Evolutionary conservation across 2,329 filamentous ascomycete genomes (phyloP).

Genomic region (Neopestalotiopsis sp.): DNA sequence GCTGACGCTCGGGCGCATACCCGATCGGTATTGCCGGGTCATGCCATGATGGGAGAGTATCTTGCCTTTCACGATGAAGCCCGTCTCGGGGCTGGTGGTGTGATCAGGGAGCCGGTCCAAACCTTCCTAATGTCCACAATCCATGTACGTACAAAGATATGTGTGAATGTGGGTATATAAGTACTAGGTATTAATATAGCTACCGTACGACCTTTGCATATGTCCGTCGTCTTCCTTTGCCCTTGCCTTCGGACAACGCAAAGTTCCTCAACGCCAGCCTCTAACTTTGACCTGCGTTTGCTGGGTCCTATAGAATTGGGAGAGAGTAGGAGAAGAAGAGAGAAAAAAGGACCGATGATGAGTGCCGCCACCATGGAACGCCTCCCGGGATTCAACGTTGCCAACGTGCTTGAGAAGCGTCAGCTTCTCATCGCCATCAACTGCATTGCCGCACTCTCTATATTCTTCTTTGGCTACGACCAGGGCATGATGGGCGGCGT

Average conservation of each 20-base stretch:
- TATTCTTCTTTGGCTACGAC: constrained; percentile 70
- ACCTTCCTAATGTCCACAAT: background rate
- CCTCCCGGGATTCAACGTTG: constrained; percentile 36
- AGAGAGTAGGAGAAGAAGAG: no score
- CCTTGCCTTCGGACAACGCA: background rate
- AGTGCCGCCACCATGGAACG: constrained; percentile 31
- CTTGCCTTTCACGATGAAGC: constrained; percentile 1
- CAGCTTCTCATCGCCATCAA: constrained; percentile 53
- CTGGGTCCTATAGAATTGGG: no score
- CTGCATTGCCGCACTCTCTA: constrained; percentile 66
- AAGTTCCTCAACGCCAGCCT: background rate
- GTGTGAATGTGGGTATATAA: background rate
- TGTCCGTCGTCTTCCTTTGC: background rate
- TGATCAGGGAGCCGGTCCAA: background rate
- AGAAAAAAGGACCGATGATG: background rate
- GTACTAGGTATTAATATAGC: no score
- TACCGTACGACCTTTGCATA: no score
- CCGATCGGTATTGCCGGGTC: background rate
- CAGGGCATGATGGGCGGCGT: constrained; percentile 50
- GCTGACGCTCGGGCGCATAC: background rate
- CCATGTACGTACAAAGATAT: background rate
- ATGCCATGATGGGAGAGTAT: background rate
- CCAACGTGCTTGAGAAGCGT: constrained; percentile 37
- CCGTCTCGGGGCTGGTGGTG: constrained; percentile 10
- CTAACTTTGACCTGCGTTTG: background rate